Percentiles rank a stretch among this genome's conserved stretches.
Conservation (phyloP, 129 eudicot genomes). For the Flaveria trinervia region DNA sequence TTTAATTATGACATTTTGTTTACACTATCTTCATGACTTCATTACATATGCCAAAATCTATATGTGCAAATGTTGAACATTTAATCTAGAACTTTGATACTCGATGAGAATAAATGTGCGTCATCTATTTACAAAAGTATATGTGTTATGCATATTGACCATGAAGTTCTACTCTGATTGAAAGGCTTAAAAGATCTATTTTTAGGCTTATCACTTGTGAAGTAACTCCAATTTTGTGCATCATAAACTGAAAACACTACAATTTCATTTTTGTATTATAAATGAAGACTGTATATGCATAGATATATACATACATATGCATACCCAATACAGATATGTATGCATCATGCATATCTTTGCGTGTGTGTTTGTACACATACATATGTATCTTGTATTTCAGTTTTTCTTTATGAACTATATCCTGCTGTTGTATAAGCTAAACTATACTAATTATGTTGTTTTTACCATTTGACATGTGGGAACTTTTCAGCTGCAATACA, state of each 20-base stretch:
- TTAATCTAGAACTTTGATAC: conserved; percentile 1
- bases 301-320: not conserved
- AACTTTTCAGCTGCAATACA: conserved; percentile 53
- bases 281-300: not conserved
- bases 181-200: not conserved
- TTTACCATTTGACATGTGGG: not conserved
- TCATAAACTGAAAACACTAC: conserved; percentile 1
- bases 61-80: not conserved
- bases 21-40: not conserved
- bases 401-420: not conserved
- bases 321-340: not conserved
- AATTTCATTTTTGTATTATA: not conserved
- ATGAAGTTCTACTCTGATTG: not conserved
- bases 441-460: not conserved
- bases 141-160: not conserved
- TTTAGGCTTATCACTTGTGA: not conserved
- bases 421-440: too few species aligned
- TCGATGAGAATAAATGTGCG: not conserved
- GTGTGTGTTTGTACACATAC: not conserved
- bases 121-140: not conserved
- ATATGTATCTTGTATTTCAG: not conserved
- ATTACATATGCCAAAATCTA: conserved; percentile 10
- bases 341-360: not conserved
- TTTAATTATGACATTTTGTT: not conserved
- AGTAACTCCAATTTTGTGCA: not conserved